phyloP scores from a whole-genome alignment of 257 asterid species.

The Capsicum rhomboideum region DNA sequence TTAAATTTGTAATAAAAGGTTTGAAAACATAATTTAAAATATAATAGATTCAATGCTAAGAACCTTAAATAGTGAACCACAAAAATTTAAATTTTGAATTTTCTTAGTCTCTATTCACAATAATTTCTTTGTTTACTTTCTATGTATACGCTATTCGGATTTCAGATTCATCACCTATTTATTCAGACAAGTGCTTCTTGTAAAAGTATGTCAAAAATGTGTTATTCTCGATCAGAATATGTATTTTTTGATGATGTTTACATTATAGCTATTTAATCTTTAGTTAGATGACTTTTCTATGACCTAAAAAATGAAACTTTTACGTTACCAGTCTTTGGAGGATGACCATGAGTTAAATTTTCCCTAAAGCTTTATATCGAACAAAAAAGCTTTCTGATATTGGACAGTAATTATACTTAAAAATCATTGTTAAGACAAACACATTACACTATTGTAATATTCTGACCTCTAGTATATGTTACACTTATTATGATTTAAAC shows the following conservation, averaged over 20 bases:
- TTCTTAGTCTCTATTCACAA: too few species aligned
- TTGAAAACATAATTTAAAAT: too few species aligned
- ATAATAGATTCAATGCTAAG: too few species aligned
- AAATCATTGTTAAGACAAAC: not conserved
- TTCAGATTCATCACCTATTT: too few species aligned
- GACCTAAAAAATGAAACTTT: not conserved
- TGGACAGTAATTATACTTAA: not conserved
- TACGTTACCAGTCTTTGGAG: not conserved
- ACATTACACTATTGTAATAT: not conserved
- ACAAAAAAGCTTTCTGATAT: not conserved
- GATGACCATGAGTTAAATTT: not conserved
- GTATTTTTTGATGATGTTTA: not conserved
- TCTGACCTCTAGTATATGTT: not conserved
- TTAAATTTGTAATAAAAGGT: too few species aligned
- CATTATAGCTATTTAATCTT: not conserved
- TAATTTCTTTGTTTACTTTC: too few species aligned
- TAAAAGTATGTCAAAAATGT: not conserved
- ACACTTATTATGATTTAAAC: too few species aligned
- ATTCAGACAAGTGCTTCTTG: too few species aligned
- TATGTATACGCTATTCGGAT: too few species aligned
- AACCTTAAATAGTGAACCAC: too few species aligned
- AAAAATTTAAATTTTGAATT: too few species aligned
- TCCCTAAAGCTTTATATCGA: not conserved
- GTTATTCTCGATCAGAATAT: not conserved
- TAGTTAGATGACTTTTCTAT: not conserved